Percentiles rank a stretch among this genome's conserved stretches.
These are phyloP conservation scores for Mortierella polycephala DNA, from an alignment of 371 early-diverging fungal species.

Conservation along the genomic window DNA sequence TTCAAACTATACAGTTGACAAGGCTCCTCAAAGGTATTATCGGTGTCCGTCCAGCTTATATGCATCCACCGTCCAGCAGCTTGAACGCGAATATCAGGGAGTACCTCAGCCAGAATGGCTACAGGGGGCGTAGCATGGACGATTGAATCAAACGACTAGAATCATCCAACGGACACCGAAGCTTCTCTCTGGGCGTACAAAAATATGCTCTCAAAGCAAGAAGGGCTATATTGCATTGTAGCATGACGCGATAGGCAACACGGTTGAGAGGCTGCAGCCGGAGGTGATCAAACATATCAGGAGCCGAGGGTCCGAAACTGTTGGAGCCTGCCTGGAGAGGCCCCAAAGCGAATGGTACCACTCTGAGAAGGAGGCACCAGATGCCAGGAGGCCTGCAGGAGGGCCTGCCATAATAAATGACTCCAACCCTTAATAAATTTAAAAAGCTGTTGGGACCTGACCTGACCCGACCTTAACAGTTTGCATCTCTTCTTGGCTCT, in stretches of 20 bases:
- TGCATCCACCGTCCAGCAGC: constrained; percentile 39
- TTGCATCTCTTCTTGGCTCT: no score
- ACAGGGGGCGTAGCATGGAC: constrained; percentile 35
- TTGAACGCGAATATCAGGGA: background rate
- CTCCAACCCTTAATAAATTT: no score
- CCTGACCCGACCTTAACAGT: no score
- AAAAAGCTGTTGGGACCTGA: no score
- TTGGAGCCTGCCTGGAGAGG: constrained; percentile 33
- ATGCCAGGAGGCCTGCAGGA: background rate
- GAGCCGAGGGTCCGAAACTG: constrained; percentile 19
- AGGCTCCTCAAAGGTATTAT: constrained; percentile 26
- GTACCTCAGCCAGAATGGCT: constrained; percentile 19
- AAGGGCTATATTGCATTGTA: constrained; percentile 27
- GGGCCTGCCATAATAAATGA: background rate
- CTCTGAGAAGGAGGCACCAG: background rate
- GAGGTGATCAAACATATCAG: constrained; percentile 18
- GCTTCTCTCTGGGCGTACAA: constrained; percentile 7
- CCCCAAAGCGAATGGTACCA: constrained; percentile 26
- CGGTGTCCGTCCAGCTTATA: constrained; percentile 33
- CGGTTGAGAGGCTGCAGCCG: constrained; percentile 16
- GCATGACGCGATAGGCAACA: constrained; percentile 19
- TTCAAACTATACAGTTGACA: constrained; percentile 16
- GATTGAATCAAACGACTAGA: constrained; percentile 39
- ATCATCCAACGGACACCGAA: constrained; percentile 12
- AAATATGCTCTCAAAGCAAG: background rate